Conservation (phyloP, 2,329 filamentous ascomycete species). For the Malbranchea cinnamomea region DNA sequence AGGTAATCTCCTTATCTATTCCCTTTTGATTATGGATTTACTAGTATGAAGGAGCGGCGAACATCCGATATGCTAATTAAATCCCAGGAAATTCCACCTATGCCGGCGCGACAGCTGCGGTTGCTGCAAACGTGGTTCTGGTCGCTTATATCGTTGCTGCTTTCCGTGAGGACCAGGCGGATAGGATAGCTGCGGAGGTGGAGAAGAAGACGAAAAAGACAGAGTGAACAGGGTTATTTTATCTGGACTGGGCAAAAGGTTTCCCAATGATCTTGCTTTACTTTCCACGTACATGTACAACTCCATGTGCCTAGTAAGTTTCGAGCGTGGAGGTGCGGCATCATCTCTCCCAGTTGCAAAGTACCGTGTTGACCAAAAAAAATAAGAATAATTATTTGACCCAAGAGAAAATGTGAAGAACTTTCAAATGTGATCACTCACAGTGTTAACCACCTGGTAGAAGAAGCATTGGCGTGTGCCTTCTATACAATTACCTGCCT, state of each 20-base stretch:
- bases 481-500: too few relatives aligned
- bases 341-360: too few relatives aligned
- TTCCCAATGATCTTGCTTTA: not conserved
- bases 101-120: slow-evolving; percentile 68
- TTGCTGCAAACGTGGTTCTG: slow-evolving; percentile 83
- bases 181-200: slow-evolving; percentile 49
- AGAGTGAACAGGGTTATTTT: too few relatives aligned
- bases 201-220: slow-evolving; percentile 35
- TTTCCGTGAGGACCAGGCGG: slow-evolving; percentile 72
- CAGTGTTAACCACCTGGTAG: too few relatives aligned
- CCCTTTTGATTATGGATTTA: not conserved
- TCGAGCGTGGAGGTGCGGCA: too few relatives aligned
- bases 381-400: too few relatives aligned
- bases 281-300: too few relatives aligned
- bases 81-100: slow-evolving; percentile 68
- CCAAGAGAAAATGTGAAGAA: too few relatives aligned
- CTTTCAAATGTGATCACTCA: too few relatives aligned
- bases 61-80: not conserved
- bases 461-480: too few relatives aligned
- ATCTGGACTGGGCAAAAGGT: not conserved
- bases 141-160: slow-evolving; percentile 85
- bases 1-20: slow-evolving; percentile 38
- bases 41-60: not conserved
- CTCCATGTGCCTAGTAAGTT: too few relatives aligned
- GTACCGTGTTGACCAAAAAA: too few relatives aligned